These are phyloP conservation scores for Eucalyptus pumila DNA, from an alignment of 345 rosid species.

Conservation along the genomic window DNA sequence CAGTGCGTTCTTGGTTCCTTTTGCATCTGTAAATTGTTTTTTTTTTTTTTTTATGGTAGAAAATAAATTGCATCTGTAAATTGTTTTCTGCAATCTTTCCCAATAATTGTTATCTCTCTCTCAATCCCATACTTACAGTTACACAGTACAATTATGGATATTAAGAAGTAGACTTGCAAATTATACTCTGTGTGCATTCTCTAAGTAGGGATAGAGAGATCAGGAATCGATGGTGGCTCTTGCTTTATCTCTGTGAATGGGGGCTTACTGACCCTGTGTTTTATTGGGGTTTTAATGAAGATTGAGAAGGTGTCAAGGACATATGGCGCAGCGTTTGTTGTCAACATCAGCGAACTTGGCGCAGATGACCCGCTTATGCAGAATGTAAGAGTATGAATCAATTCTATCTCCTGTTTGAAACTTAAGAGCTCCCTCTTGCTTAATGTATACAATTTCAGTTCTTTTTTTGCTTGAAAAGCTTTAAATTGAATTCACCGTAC, in stretches of 20 bases:
- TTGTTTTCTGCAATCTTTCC: background rate
- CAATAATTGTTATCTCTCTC: background rate
- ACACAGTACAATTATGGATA: background rate
- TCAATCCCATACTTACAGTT: background rate
- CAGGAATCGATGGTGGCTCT: background rate
- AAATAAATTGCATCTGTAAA: background rate
- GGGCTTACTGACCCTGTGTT: background rate
- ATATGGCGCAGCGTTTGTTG: conserved; percentile 42
- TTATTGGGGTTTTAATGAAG: conserved; percentile 17
- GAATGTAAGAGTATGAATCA: conserved; percentile 26
- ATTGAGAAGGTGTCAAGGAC: conserved; percentile 44
- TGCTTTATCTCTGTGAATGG: background rate
- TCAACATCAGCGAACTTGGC: conserved; percentile 48
- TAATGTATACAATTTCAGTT: background rate
- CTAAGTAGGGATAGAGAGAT: background rate
- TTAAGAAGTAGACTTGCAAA: background rate
- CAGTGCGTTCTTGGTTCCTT: background rate
- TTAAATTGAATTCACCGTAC: background rate
- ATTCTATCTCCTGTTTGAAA: background rate
- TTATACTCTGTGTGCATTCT: background rate
- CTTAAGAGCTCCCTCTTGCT: background rate
- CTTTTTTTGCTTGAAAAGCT: background rate
- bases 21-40: background rate
- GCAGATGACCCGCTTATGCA: conserved; percentile 49
- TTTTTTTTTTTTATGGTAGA: too few species aligned